Base-by-base conservation (phyloP, 2,329 filamentous ascomycete species). In the Hypocreales sp. region DNA sequence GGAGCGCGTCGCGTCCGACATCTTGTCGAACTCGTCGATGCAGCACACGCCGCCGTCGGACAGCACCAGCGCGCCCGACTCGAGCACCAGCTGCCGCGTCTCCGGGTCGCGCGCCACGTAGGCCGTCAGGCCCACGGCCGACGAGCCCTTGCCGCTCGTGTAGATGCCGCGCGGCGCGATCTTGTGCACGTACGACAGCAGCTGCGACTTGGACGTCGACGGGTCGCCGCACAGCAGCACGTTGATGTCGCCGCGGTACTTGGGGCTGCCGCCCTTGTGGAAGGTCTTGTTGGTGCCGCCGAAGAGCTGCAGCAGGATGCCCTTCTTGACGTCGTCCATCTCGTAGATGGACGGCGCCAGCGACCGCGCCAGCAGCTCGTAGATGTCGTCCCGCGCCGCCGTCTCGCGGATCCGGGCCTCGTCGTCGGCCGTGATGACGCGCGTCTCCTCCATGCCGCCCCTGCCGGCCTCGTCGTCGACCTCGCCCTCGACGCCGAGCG, bases 281-380 rank as follows among this genome's bases (percentile, higher is more conserved):
- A 98, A 98, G 1, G 81, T 82, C 58, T 98, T 98, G 62, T 98
- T 98, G 19, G 90, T 93, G 31, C 90, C 90, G 20, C 90, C 87
- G 48, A 98, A 98, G 22, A 98, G 71, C 46, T 98, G 90, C 4
- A 98, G 72, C 8, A 98, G 63, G 35, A 98, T 94, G 8, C 90
- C 90, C 57, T 98, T 98, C 64, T 98, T 98, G 25, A 95, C 84
- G 44, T 98, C 90, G 40, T 98, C 90, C 75, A 92, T 80, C 54
- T 98, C 90, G 57, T 92, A 94, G 44, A 98, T 79, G 33, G 86
- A 94, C 10, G 90, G 90, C 3, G 90, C 90, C 16, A 98, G 62
- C 2, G 87, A 95, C 20, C 87, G 73, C 12, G 90, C 70, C 4
- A 98, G 70, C 15, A 98, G 68, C 14, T 98, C 86, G 50, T 98